These are phyloP conservation scores for Passalora sequoiae DNA, from an alignment of 2,329 filamentous ascomycete species.

Conservation along the genomic window DNA sequence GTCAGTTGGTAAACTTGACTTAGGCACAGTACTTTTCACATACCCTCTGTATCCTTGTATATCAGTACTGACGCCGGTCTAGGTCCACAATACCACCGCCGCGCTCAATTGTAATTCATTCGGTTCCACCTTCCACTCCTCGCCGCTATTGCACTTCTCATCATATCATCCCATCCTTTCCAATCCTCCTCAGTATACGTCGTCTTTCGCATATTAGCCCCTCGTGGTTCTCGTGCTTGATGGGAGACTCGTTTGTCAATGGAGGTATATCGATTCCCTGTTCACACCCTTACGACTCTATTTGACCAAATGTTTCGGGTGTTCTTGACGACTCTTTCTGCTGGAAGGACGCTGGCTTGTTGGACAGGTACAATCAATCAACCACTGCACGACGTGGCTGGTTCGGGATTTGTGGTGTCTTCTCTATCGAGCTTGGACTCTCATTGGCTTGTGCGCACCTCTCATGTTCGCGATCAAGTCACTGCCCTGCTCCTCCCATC, in stretches of 20 bases:
- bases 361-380: constrained; percentile 14
- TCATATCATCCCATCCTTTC: neutral
- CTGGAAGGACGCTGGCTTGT: constrained; percentile 16
- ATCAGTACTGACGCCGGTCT: neutral
- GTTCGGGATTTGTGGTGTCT: no score
- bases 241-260: constrained; percentile 34
- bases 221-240: constrained; percentile 9
- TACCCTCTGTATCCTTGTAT: no score
- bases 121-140: neutral
- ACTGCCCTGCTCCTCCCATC: no score
- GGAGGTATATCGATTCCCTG: constrained; percentile 26
- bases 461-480: no score
- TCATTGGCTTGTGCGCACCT: no score
- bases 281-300: constrained; percentile 6
- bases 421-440: no score
- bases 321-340: constrained; percentile 6
- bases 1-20: no score
- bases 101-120: neutral
- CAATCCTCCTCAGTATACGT: constrained; percentile 33
- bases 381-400: no score
- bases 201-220: constrained; percentile 21
- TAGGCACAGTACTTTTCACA: no score
- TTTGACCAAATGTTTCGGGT: constrained; percentile 26
- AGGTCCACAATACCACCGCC: neutral
- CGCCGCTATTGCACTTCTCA: neutral